Percentiles rank a stretch among this genome's conserved stretches.
Conservation (phyloP, 2,329 filamentous ascomycete species). For the Microcyclospora tardicrescens region DNA sequence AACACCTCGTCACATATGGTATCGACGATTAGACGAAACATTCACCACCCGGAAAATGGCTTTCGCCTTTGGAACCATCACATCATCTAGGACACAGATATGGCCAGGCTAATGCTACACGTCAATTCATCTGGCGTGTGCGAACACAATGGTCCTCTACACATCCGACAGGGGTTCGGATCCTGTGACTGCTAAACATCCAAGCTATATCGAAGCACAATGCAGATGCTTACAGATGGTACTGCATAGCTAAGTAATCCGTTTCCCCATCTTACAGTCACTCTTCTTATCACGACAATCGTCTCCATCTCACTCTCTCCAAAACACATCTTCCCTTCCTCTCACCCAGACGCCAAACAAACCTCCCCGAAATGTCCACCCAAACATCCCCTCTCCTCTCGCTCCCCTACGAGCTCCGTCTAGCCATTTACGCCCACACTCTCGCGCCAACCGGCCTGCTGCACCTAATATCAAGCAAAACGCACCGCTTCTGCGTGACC, state of each 20-base stretch:
- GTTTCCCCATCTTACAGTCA: not conserved
- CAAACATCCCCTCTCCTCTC: constrained; percentile 9
- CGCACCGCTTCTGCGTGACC: constrained; percentile 6
- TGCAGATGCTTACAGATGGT: too few species aligned
- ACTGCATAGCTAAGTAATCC: not conserved
- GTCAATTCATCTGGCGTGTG: too few species aligned
- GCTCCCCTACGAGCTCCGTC: constrained; percentile 15
- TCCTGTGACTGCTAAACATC: too few species aligned
- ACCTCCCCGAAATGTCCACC: not conserved
- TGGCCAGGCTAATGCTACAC: too few species aligned
- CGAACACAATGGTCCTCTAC: too few species aligned
- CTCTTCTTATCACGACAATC: not conserved
- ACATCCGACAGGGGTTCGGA: too few species aligned
- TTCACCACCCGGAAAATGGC: too few species aligned
- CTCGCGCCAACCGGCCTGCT: constrained; percentile 10
- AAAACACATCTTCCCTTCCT: not conserved
- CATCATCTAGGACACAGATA: too few species aligned
- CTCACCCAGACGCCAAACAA: not conserved
- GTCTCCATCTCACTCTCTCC: not conserved
- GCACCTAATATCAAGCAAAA: not conserved
- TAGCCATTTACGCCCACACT: constrained; percentile 11
- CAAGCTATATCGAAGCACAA: too few species aligned
- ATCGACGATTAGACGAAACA: too few species aligned
- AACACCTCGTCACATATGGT: too few species aligned
- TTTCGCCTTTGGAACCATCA: too few species aligned